Evolutionary conservation across 805 yeast genomes (phyloP), one percentile per base, ranked within the genome.

Genomic region (Metschnikowia orientalis): DNA sequence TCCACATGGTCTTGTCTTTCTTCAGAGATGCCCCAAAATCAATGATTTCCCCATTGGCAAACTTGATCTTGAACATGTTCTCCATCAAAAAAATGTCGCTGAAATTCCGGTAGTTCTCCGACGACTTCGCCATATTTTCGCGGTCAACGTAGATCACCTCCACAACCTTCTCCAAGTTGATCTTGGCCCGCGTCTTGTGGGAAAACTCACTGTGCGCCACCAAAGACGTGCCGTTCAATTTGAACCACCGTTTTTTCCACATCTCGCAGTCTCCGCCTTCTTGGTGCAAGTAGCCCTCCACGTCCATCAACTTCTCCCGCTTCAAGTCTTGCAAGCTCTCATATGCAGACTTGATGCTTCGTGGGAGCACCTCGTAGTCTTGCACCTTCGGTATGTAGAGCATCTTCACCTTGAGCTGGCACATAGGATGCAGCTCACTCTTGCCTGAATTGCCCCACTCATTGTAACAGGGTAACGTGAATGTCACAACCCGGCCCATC

Each of bases 261-360:
- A 69, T 63, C 10, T 69, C 73, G 45, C 92, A 74, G 60, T 89
- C 97, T 7, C 97, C 97, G 12, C 97, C 97, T 50, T 81, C 86
- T 59, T 89, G 97, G 47, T 77, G 76, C 61, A 90, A 61, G 49
- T 65, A 79, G 0, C 97, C 97, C 51, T 82, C 81, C 48, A 63
- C 61, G 2, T 29, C 26, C 12, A 48, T 28, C 7, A 44, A 29
- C 6, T 46, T 30, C 35, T 63, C 69, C 14, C 47, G 38, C 21
- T 37, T 42, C 33, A 66, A 45, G 20, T 62, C 61, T 15, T 54
- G 53, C 23, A 63, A 45, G 17, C 59, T 50, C 26, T 63, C 69
- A 35, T 42, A 51, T 1, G 68, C 67, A 30, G 74, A 59, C 33
- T 69, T 69, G 45, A 84, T 76, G 34, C 87, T 79, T 15, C 79